These are phyloP conservation scores for Stagonosporopsis chrysanthemi DNA, from an alignment of 2,329 filamentous ascomycete species.

Conservation along the genomic window DNA sequence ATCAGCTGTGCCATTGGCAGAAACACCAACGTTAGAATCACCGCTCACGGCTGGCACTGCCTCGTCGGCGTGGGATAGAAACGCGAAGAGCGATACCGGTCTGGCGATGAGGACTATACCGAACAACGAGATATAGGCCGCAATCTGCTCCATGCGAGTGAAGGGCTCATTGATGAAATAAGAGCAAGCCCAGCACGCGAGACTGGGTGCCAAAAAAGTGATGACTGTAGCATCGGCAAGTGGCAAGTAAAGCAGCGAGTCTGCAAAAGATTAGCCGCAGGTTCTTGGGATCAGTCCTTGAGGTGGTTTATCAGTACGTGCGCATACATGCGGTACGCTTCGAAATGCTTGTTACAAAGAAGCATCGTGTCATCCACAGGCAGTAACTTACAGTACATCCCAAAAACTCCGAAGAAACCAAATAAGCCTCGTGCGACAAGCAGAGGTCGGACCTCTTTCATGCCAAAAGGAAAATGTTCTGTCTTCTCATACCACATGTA, in stretches of 20 bases:
- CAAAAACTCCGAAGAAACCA: slow-evolving; percentile 80
- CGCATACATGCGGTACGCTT: neutral
- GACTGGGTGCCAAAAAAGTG: slow-evolving; percentile 81
- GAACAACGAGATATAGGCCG: slow-evolving; percentile 74
- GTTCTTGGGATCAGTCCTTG: neutral
- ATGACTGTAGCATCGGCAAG: slow-evolving; percentile 89
- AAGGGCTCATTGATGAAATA: slow-evolving; percentile 79
- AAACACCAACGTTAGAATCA: slow-evolving; percentile 6
- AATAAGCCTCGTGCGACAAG: slow-evolving; percentile 72
- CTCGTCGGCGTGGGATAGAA: slow-evolving; percentile 32
- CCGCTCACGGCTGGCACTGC: slow-evolving; percentile 21
- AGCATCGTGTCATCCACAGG: neutral
- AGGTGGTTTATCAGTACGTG: neutral
- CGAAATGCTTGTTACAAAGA: neutral
- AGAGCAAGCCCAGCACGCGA: slow-evolving; percentile 82
- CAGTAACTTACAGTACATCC: slow-evolving; percentile 68
- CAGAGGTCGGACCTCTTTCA: slow-evolving; percentile 69
- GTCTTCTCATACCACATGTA: slow-evolving; percentile 79
- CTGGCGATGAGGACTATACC: slow-evolving; percentile 86
- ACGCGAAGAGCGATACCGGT: slow-evolving; percentile 66
- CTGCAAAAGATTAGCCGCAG: slow-evolving; percentile 38
- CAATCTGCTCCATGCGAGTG: slow-evolving; percentile 77
- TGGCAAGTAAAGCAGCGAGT: slow-evolving; percentile 78
- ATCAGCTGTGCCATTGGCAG: slow-evolving; percentile 41
- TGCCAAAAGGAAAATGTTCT: slow-evolving; percentile 74